Percentiles rank a stretch among this genome's conserved stretches.
Evolutionary conservation across 73 alveolate genomes (phyloP).

Genomic region (Tetrahymena malaccensis): DNA sequence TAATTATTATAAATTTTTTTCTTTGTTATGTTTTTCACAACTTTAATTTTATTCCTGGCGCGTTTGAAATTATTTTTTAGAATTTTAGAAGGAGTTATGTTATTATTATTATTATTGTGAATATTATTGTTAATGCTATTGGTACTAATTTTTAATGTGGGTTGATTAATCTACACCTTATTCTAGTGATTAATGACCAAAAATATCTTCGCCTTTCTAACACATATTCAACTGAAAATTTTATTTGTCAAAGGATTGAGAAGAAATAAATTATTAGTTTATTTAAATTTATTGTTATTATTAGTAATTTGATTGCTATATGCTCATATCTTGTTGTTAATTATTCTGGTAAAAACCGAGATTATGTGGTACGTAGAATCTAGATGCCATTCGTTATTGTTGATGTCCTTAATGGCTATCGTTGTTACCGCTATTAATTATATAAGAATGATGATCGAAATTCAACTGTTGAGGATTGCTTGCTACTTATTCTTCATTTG

Average conservation of each 20-base stretch:
- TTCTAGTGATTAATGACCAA: neutral
- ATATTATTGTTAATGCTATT: neutral
- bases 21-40: neutral
- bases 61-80: neutral
- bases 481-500: neutral
- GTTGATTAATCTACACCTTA: neutral
- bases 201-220: neutral
- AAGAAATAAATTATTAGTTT: neutral
- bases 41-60: neutral
- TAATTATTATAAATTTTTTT: neutral
- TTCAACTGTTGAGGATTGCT: neutral
- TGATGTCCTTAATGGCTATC: neutral
- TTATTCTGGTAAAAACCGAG: neutral
- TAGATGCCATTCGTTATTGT: neutral
- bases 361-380: neutral
- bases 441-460: neutral
- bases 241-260: neutral
- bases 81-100: neutral
- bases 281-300: neutral
- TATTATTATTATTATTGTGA: neutral
- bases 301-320: neutral
- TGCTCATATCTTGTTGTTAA: neutral
- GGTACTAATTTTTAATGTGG: neutral
- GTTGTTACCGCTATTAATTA: neutral
- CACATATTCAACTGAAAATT: neutral